A percentile compares a stretch with the other conserved stretches of the same genome.
These are phyloP conservation scores for Pythium biforme DNA, from an alignment of 352 stramenopile species.

Conservation along the genomic window DNA sequence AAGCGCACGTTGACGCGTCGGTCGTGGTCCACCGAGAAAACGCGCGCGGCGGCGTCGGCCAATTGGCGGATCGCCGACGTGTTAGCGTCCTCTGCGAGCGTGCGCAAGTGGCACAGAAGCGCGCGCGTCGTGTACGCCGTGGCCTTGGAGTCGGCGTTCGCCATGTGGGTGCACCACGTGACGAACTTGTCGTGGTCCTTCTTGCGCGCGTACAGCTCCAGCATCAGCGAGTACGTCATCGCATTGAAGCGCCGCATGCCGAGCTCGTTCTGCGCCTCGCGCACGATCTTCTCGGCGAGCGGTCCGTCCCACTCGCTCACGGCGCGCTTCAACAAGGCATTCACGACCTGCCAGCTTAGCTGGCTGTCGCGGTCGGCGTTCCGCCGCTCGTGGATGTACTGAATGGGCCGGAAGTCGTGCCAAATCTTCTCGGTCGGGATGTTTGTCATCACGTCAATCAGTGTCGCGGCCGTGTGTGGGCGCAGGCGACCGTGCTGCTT, in stretches of 20 bases:
- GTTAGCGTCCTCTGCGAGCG: conserved; percentile 21
- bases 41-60: conserved; percentile 3
- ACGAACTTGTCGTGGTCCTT: conserved; percentile 49
- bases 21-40: conserved; percentile 5
- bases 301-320: conserved; percentile 49
- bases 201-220: conserved; percentile 52
- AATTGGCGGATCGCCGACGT: conserved; percentile 5
- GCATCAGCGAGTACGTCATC: conserved; percentile 76
- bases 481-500: conserved; percentile 39
- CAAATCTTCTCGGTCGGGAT: conserved; percentile 54
- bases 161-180: conserved; percentile 50
- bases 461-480: conserved; percentile 42
- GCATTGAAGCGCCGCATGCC: conserved; percentile 45
- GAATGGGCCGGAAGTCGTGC: conserved; percentile 46
- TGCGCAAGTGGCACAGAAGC: conserved; percentile 45
- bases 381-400: conserved; percentile 39
- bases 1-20: conserved; percentile 3
- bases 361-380: conserved; percentile 3
- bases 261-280: conserved; percentile 37
- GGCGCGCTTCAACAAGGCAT: conserved; percentile 55
- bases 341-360: conserved; percentile 45
- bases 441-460: conserved; percentile 42
- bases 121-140: conserved; percentile 58
- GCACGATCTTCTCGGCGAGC: conserved; percentile 57
- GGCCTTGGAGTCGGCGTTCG: conserved; percentile 33